phyloP scores from a whole-genome alignment of 1,139 yeast genomes.

The Yamadazyma friedrichii region DNA sequence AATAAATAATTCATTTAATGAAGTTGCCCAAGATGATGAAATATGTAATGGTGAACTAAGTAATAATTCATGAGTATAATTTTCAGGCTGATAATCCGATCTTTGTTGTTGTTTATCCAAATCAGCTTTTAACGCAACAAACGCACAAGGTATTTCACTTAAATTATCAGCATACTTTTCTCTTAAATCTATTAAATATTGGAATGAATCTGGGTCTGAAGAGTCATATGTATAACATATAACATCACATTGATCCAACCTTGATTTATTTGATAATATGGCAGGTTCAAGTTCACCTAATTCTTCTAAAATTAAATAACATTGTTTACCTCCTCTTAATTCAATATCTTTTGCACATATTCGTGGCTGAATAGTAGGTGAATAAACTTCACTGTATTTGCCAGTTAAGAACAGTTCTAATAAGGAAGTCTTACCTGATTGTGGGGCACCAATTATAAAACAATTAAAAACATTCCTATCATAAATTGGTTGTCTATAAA shows the following conservation, averaged over 20 bases:
- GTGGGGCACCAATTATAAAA: constrained; percentile 79
- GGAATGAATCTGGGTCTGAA: constrained; percentile 92
- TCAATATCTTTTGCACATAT: constrained; percentile 94
- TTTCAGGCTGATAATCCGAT: constrained; percentile 82
- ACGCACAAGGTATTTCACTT: constrained; percentile 75
- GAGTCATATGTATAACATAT: constrained; percentile 89
- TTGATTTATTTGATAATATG: constrained; percentile 65
- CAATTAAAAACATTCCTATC: constrained; percentile 93
- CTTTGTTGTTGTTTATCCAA: constrained; percentile 93
- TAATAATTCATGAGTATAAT: constrained; percentile 64
- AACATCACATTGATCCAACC: constrained; percentile 86
- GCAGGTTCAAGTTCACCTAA: constrained; percentile 86
- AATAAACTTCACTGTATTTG: constrained; percentile 65
- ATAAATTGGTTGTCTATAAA: constrained; percentile 64
- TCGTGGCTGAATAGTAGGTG: constrained; percentile 80
- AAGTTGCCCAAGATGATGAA: constrained; percentile 85
- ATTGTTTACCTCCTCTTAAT: constrained; percentile 90
- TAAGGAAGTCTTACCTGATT: constrained; percentile 82
- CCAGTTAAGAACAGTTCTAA: constrained; percentile 80
- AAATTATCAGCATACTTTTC: constrained; percentile 52
- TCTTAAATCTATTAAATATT: constrained; percentile 70
- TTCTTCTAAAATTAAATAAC: constrained; percentile 86
- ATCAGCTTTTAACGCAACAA: constrained; percentile 93
- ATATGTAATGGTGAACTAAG: constrained; percentile 77
- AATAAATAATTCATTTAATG: constrained; percentile 79